phyloP scores from a whole-genome alignment of 352 stramenopile genomes.

The Pythium aquatile region DNA sequence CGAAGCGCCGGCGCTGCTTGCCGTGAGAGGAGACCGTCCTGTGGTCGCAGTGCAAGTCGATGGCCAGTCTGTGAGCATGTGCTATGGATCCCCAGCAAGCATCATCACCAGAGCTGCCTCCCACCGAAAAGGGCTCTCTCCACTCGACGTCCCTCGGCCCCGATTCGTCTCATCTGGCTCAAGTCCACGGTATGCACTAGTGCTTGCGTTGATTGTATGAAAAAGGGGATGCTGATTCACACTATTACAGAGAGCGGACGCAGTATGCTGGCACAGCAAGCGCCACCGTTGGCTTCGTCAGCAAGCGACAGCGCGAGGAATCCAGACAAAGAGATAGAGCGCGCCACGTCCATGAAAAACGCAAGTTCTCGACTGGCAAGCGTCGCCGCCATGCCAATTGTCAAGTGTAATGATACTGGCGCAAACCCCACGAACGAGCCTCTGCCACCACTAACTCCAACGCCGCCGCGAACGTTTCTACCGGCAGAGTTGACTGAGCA shows the following conservation, averaged over 20 bases:
- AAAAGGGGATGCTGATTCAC: not conserved
- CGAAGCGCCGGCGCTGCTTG: not conserved
- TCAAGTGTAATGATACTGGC: not conserved
- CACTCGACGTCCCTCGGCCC: not conserved
- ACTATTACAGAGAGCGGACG: conserved; percentile 4
- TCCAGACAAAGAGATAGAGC: not conserved
- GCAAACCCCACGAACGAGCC: not conserved
- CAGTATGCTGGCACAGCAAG: conserved; percentile 2
- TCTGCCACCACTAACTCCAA: not conserved
- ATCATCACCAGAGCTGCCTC: not conserved
- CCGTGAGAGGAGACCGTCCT: not conserved
- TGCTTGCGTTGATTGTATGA: not conserved
- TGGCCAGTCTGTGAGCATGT: conserved; percentile 20
- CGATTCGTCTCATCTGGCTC: conserved; percentile 12
- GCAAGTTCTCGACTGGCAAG: not conserved
- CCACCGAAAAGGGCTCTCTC: not conserved
- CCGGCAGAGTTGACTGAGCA: conserved; percentile 10
- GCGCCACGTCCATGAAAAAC: not conserved
- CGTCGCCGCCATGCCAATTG: not conserved
- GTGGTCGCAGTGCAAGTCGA: not conserved
- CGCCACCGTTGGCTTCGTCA: not conserved
- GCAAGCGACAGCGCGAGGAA: not conserved
- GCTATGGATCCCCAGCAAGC: conserved; percentile 13
- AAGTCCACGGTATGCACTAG: not conserved
- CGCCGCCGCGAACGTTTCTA: conserved; percentile 7